Evolutionary conservation across 2,329 filamentous ascomycete species (phyloP).

Genomic region (Colletotrichum caudatum): DNA sequence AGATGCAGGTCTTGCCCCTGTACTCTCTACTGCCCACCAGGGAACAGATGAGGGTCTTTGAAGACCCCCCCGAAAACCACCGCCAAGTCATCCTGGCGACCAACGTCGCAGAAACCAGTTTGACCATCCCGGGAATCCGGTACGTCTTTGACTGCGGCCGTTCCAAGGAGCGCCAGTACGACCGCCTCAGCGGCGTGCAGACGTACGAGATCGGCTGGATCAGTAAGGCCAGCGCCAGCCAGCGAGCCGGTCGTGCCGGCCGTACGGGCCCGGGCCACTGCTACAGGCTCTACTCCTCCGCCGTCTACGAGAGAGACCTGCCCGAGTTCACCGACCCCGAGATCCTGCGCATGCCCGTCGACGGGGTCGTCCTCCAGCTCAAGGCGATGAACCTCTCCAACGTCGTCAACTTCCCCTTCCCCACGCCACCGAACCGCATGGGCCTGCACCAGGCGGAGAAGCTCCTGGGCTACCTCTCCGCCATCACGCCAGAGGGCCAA

Average conservation of each 20-base stretch:
- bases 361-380: slow-evolving; percentile 91
- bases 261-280: slow-evolving; percentile 96
- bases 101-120: slow-evolving; percentile 95
- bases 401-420: slow-evolving; percentile 95
- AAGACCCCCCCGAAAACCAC: slow-evolving; percentile 83
- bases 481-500: slow-evolving; percentile 76
- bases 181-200: slow-evolving; percentile 89
- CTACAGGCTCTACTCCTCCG: slow-evolving; percentile 93
- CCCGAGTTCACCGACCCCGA: slow-evolving; percentile 88
- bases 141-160: slow-evolving; percentile 97
- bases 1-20: slow-evolving; percentile 90
- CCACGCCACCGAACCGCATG: slow-evolving; percentile 83
- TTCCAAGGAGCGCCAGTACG: slow-evolving; percentile 91
- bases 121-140: slow-evolving; percentile 94
- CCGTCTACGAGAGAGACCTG: slow-evolving; percentile 92
- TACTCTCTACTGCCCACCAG: slow-evolving; percentile 92
- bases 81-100: slow-evolving; percentile 91
- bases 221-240: slow-evolving; percentile 94
- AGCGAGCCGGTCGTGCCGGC: slow-evolving; percentile 92
- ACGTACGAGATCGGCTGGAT: slow-evolving; percentile 97
- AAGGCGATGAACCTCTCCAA: slow-evolving; percentile 94
- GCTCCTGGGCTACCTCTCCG: slow-evolving; percentile 86
- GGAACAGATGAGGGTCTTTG: slow-evolving; percentile 92
- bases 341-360: slow-evolving; percentile 89
- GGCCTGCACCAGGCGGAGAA: slow-evolving; percentile 87